A percentile compares a stretch with the other conserved stretches of the same genome.
Conservation (phyloP, 306 rosid species). For the Delonix regia region DNA sequence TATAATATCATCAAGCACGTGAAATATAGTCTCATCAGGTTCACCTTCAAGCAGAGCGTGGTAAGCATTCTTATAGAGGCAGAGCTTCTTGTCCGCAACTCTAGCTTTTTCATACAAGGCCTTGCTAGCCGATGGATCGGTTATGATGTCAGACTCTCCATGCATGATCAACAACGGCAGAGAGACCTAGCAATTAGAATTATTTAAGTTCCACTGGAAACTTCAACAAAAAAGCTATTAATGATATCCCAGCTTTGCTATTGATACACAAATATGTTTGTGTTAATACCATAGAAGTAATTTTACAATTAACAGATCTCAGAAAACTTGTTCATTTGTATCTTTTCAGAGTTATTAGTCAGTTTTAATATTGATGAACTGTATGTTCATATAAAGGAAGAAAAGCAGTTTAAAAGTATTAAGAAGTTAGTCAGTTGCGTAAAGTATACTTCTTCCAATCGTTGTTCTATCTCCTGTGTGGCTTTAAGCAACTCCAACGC, state of each 20-base stretch:
- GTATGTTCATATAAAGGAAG: background rate
- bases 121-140: slow-evolving; percentile 61
- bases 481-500: slow-evolving; percentile 55
- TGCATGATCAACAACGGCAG: slow-evolving; percentile 61
- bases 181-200: slow-evolving; percentile 42
- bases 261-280: background rate
- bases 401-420: background rate
- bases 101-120: slow-evolving; percentile 53
- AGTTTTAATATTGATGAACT: background rate
- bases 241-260: background rate
- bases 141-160: slow-evolving; percentile 59
- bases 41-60: slow-evolving; percentile 54
- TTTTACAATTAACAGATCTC: background rate
- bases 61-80: slow-evolving; percentile 56
- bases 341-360: background rate
- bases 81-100: slow-evolving; percentile 51
- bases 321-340: background rate
- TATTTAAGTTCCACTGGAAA: slow-evolving; percentile 18
- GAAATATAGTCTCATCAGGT: slow-evolving; percentile 53
- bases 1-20: slow-evolving; percentile 50
- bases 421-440: slow-evolving; percentile 8
- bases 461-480: slow-evolving; percentile 54
- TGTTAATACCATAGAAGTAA: background rate
- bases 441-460: slow-evolving; percentile 48
- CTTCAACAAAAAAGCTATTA: background rate